Base-by-base conservation (phyloP, 352 stramenopile genomes). In the Stephanocyclus meneghinianus region DNA sequence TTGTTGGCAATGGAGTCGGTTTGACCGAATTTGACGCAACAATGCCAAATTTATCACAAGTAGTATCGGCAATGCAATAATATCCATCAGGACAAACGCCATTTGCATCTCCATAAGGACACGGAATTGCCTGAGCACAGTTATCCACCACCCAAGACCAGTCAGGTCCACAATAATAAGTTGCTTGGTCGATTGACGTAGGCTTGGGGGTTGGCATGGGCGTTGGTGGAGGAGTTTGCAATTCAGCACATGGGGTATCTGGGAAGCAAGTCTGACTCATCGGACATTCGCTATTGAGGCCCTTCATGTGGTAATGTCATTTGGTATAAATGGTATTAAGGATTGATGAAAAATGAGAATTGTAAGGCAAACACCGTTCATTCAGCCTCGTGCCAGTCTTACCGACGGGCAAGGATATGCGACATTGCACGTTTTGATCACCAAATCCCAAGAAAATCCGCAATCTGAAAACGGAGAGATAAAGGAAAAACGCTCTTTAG, bases 101-200 rank as follows among this genome's bases (percentile, higher is more conserved):
- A 40, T 11, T 42, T n/a, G 56, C 55, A 68, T 76, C 57, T n/a
- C 21, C 68, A 29, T 45, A 51, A 56, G 68, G 68, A 53, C 68
- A 76, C 0, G 68, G 56, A n/a, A 40, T 62, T 13, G 59, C 61
- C 11, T 50, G 7, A 29, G 9, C 13, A 42, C 72, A 80, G 59
- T 80, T 73, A 16, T 55, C 40, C 7, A 74, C 53, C 10, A 80
- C 62, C 72, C 72, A 80, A 29, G 57, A 16, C 72, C 72, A 80
- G 61, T 80, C 56, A 15, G 35, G 72, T 15, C 73, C 73, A 56
- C 73, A 80, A 21, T 64, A 80, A 48, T 78, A 59, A 0, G 5
- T 72, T 13, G 45, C 18, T 53, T 78, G 6, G n/a, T 47, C 1
- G 2, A 30, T 45, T 67, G 55, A 15, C 1, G 68, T 75, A 9